Evolutionary conservation across 208 protist species (phyloP).

Genomic region (Crithidia thermophila): DNA sequence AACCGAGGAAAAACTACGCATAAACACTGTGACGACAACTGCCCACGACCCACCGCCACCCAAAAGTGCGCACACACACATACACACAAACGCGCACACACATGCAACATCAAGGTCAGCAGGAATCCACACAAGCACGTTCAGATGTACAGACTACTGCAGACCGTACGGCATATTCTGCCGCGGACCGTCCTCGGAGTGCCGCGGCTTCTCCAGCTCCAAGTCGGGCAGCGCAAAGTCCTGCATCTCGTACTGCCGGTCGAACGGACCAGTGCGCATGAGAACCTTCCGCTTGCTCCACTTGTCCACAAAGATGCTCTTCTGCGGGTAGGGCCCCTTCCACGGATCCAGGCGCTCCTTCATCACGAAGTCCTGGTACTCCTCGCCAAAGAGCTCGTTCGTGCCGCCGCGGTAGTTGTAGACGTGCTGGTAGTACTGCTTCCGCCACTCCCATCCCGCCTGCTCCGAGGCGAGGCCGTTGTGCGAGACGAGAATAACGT

Average conservation of each 20-base stretch:
- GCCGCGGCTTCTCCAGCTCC: constrained; percentile 81
- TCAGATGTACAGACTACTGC: constrained; percentile 48
- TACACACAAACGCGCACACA: too few species aligned
- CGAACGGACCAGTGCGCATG: constrained; percentile 84
- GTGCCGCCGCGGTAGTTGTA: constrained; percentile 92
- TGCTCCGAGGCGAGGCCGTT: constrained; percentile 88
- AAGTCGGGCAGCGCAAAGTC: constrained; percentile 90
- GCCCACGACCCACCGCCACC: too few species aligned
- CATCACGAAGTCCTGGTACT: constrained; percentile 75
- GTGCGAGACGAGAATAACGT: constrained; percentile 91
- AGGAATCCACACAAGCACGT: not conserved
- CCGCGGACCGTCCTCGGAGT: constrained; percentile 81
- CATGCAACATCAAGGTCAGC: too few species aligned
- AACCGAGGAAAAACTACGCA: too few species aligned
- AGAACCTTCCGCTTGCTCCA: constrained; percentile 93
- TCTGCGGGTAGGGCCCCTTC: constrained; percentile 92
- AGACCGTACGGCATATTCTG: constrained; percentile 90
- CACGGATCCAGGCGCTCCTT: constrained; percentile 81
- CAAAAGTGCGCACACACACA: too few species aligned
- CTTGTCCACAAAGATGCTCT: constrained; percentile 91
- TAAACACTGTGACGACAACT: too few species aligned
- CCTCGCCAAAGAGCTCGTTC: constrained; percentile 88
- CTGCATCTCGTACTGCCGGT: constrained; percentile 93
- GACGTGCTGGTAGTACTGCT: constrained; percentile 89
- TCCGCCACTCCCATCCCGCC: constrained; percentile 89